Conservation (phyloP, 2,329 filamentous ascomycete genomes). For the Onygenales sp. region DNA sequence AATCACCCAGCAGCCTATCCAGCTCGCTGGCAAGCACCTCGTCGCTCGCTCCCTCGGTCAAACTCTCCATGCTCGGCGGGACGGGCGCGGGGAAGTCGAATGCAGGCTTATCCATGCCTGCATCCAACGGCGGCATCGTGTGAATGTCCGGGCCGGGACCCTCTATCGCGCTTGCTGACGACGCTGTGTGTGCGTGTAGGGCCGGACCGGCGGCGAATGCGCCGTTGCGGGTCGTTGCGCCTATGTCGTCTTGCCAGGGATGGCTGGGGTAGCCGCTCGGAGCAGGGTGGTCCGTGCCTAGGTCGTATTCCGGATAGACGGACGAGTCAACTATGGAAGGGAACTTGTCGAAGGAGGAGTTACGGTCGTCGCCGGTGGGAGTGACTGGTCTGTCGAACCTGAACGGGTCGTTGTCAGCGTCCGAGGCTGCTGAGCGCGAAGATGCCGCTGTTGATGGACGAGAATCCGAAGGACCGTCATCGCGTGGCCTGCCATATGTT, state of each 20-base stretch:
- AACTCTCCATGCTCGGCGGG: conserved; percentile 29
- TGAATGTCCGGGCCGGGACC: no score
- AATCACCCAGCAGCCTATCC: conserved; percentile 31
- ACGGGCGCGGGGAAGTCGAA: conserved; percentile 26
- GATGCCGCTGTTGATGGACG: conserved; percentile 32
- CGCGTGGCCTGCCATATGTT: background rate
- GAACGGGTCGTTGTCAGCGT: conserved; percentile 34
- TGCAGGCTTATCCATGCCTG: background rate
- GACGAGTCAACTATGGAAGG: conserved; percentile 35
- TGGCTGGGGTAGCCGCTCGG: background rate
- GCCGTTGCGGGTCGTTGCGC: background rate
- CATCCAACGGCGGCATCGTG: background rate
- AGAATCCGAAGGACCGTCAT: conserved; percentile 22
- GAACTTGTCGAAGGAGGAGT: conserved; percentile 30
- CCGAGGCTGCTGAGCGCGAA: conserved; percentile 23
- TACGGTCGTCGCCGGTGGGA: conserved; percentile 10
- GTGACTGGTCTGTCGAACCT: conserved; percentile 28
- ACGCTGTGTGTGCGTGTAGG: no score
- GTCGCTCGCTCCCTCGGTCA: conserved; percentile 30
- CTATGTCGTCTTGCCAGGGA: background rate
- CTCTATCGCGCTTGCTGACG: no score
- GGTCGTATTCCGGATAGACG: conserved; percentile 39
- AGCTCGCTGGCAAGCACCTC: conserved; percentile 29
- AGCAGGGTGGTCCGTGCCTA: background rate
- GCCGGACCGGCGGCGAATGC: background rate